Percentiles rank a stretch among this genome's conserved stretches.
Conservation (phyloP, 2,329 filamentous ascomycete genomes). For the Clonostachys sp. region DNA sequence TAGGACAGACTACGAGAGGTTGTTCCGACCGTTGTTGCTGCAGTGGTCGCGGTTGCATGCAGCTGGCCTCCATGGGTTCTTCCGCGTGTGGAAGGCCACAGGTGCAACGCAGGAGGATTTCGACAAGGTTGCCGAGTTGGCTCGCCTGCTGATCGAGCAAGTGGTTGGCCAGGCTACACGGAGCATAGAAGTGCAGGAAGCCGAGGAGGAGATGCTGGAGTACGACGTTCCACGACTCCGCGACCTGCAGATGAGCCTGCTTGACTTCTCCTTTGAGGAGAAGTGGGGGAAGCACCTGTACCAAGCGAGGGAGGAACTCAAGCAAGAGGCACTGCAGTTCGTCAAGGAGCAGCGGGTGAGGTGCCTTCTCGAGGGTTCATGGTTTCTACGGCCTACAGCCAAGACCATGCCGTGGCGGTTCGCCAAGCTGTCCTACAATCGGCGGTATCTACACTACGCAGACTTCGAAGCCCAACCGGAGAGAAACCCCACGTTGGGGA, state of each 20-base stretch:
- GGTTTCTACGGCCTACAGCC: slow-evolving; percentile 63
- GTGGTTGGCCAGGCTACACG: slow-evolving; percentile 79
- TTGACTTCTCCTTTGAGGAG: slow-evolving; percentile 89
- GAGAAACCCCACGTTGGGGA: slow-evolving; percentile 67
- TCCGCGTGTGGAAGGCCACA: slow-evolving; percentile 88
- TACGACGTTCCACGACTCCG: slow-evolving; percentile 77
- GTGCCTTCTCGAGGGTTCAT: slow-evolving; percentile 81
- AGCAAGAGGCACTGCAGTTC: slow-evolving; percentile 88
- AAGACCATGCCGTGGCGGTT: slow-evolving; percentile 63
- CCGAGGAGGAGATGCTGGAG: slow-evolving; percentile 84
- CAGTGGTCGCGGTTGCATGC: slow-evolving; percentile 93
- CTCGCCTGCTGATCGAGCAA: slow-evolving; percentile 85
- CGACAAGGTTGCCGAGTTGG: slow-evolving; percentile 85
- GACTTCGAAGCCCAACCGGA: slow-evolving; percentile 68
- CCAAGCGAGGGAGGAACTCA: slow-evolving; percentile 87
- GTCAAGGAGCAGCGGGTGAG: slow-evolving; percentile 95
- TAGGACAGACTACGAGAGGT: slow-evolving; percentile 73
- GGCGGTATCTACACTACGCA: slow-evolving; percentile 83
- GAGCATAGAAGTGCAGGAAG: slow-evolving; percentile 77
- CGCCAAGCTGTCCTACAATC: slow-evolving; percentile 84
- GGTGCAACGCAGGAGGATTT: slow-evolving; percentile 84
- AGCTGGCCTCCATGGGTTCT: slow-evolving; percentile 79
- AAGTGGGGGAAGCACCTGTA: slow-evolving; percentile 88
- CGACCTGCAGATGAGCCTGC: slow-evolving; percentile 86
- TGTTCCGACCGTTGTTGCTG: slow-evolving; percentile 82